These are phyloP conservation scores for Quercus aquifolioides DNA, from an alignment of 306 rosid species.

Conservation along the genomic window DNA sequence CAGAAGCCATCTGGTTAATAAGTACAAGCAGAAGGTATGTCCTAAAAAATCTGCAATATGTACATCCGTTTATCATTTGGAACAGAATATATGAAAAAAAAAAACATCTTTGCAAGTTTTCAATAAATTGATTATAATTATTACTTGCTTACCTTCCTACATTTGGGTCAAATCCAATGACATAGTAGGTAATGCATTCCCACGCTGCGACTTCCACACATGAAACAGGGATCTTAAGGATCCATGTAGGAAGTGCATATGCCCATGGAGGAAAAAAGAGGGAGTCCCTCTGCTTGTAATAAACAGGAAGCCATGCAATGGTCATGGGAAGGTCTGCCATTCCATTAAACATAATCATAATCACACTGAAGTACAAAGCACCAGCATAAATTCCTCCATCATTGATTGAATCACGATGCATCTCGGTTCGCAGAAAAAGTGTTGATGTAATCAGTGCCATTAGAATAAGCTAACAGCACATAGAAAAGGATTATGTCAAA, in stretches of 20 bases:
- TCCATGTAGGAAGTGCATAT: slow-evolving; percentile 33
- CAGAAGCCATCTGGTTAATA: slow-evolving; percentile 61
- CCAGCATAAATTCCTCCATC: slow-evolving; percentile 40
- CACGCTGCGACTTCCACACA: not conserved
- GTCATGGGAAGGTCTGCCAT: slow-evolving; percentile 40
- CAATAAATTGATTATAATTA: not conserved
- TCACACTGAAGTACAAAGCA: slow-evolving; percentile 28
- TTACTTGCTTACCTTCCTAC: not conserved
- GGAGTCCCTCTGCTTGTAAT: slow-evolving; percentile 45
- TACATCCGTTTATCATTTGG: not conserved
- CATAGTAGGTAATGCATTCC: not conserved
- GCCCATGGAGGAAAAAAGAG: slow-evolving; percentile 46
- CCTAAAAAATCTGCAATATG: slow-evolving; percentile 48
- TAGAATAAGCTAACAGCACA: not conserved
- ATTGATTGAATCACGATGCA: not conserved
- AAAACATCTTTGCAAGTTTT: not conserved
- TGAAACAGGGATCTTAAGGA: not conserved
- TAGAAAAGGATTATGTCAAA: not conserved
- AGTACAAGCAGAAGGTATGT: slow-evolving; percentile 48
- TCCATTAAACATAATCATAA: slow-evolving; percentile 35
- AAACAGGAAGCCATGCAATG: slow-evolving; percentile 36
- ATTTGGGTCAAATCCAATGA: not conserved
- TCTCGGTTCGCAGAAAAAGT: not conserved
- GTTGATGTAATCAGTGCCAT: not conserved
- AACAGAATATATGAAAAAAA: not conserved